Conservation (phyloP, 805 yeast genomes). For the Schwanniomyces pseudopolymorphus region DNA sequence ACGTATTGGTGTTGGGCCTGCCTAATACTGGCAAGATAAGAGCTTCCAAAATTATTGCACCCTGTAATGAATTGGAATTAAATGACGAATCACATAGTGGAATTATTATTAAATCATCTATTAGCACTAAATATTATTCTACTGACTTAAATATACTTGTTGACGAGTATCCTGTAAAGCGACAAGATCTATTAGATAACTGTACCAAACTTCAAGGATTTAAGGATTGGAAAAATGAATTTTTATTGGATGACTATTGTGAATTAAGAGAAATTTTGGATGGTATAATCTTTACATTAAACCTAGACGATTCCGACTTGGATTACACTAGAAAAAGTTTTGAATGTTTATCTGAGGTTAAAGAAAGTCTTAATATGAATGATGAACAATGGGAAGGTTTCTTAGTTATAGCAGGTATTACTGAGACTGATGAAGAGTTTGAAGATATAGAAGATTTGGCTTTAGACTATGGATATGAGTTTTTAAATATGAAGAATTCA, state of each 20-base stretch:
- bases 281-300: constrained; percentile 45
- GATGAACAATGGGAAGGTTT: constrained; percentile 23
- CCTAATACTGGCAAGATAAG: constrained; percentile 42
- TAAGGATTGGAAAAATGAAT: constrained; percentile 40
- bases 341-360: constrained; percentile 11
- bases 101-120: constrained; percentile 21
- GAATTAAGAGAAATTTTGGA: constrained; percentile 48
- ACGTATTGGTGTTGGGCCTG: constrained; percentile 46
- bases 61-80: constrained; percentile 24
- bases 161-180: constrained; percentile 35
- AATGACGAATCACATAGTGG: constrained; percentile 35
- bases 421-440: constrained; percentile 6
- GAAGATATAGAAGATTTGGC: constrained; percentile 40
- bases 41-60: constrained; percentile 24
- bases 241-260: constrained; percentile 30
- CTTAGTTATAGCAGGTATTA: constrained; percentile 33
- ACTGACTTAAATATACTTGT: constrained; percentile 29
- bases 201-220: constrained; percentile 16
- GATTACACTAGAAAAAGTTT: constrained; percentile 21
- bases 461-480: constrained; percentile 43
- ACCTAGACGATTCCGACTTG: constrained; percentile 18
- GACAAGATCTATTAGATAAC: constrained; percentile 9
- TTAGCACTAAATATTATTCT: constrained; percentile 33
- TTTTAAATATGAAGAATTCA: constrained; percentile 27
- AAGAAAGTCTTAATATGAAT: constrained; percentile 12